Conservation (phyloP, 257 asterid species). For the Schizonepeta tenuifolia region DNA sequence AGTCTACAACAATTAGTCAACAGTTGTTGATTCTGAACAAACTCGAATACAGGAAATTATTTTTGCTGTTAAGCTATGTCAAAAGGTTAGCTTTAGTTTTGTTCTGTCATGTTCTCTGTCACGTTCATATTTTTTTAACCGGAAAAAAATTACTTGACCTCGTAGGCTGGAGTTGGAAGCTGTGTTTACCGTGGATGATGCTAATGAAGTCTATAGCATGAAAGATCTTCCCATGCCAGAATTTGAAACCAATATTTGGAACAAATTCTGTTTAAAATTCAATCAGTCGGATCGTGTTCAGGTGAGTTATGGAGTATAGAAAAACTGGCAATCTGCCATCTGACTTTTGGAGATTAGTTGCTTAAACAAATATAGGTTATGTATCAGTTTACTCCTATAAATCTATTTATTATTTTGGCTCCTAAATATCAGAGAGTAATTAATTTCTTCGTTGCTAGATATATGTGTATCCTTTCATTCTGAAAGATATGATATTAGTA, state of each 20-base stretch:
- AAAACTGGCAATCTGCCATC: background rate
- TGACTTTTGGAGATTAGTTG: background rate
- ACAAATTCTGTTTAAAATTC: conserved; percentile 40
- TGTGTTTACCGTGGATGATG: conserved; percentile 47
- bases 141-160: conserved; percentile 11
- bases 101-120: background rate
- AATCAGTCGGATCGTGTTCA: conserved; percentile 42
- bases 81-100: conserved; percentile 55
- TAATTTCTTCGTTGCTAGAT: background rate
- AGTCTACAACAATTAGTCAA: conserved; percentile 31
- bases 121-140: conserved; percentile 1
- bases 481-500: too few relatives aligned
- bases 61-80: conserved; percentile 65
- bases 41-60: conserved; percentile 64
- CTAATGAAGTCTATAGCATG: conserved; percentile 44
- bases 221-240: conserved; percentile 49
- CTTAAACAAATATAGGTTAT: background rate
- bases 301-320: conserved; percentile 40
- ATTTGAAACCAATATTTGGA: conserved; percentile 68
- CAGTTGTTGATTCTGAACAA: conserved; percentile 48
- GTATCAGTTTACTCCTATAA: background rate
- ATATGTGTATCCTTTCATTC: background rate
- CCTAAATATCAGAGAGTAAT: background rate
- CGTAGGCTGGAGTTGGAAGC: conserved; percentile 62
- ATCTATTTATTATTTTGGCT: background rate